A percentile compares a stretch with the other conserved stretches of the same genome.
Conservation (phyloP, 2,329 filamentous ascomycete species). For the Colletotrichum zoysiae region DNA sequence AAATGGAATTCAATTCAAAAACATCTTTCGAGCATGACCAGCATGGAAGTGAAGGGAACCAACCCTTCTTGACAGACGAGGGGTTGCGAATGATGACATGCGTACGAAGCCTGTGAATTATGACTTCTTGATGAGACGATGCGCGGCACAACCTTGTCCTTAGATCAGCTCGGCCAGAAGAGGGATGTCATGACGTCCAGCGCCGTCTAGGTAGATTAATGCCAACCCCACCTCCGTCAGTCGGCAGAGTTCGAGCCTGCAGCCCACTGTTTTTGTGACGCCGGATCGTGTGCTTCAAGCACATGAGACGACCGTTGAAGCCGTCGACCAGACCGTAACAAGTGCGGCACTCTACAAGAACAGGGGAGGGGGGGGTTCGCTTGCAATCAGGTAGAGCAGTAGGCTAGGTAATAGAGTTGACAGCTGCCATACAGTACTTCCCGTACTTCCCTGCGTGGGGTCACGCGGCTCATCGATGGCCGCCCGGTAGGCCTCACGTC, state of each 20-base stretch:
- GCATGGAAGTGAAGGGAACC: conserved; percentile 19
- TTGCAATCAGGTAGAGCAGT: neutral
- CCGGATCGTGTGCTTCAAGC: neutral
- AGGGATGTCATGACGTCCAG: conserved; percentile 20
- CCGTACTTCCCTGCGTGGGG: neutral
- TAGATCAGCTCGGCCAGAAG: conserved; percentile 15
- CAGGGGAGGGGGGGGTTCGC: neutral
- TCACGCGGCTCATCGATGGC: neutral
- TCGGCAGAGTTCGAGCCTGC: neutral
- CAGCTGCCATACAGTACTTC: neutral
- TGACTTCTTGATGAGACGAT: conserved; percentile 38
- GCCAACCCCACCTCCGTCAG: conserved; percentile 12
- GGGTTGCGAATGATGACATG: conserved; percentile 35
- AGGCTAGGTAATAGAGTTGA: neutral
- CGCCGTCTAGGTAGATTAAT: conserved; percentile 19
- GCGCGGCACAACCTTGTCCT: neutral
- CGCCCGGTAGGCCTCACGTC: neutral
- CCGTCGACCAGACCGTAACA: neutral
- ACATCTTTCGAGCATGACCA: conserved; percentile 36
- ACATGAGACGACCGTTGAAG: neutral
- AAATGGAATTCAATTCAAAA: conserved; percentile 54
- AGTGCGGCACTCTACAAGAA: neutral
- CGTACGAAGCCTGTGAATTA: conserved; percentile 40
- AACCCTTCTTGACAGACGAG: conserved; percentile 29
- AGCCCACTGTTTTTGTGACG: neutral